These are phyloP conservation scores for Wallacemonas collosoma DNA, from an alignment of 208 protist species.

Conservation along the genomic window DNA sequence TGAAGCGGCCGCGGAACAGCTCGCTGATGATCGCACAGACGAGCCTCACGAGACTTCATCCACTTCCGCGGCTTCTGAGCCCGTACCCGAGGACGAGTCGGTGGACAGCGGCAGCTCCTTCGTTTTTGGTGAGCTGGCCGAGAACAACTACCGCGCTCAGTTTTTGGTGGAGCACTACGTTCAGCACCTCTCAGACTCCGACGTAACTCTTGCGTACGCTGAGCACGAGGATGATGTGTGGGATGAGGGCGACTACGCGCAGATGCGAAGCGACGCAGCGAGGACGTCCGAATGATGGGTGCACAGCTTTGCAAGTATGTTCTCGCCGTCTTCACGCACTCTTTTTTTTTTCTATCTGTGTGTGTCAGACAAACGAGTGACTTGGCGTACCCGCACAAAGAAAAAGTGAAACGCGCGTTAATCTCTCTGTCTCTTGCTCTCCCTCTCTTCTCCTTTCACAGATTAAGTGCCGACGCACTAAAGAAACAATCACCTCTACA, in stretches of 20 bases:
- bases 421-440: not conserved
- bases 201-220: constrained; percentile 70
- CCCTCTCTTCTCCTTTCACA: constrained; percentile 15
- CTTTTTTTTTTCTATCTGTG: constrained; percentile 16
- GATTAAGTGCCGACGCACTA: not conserved
- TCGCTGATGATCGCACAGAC: constrained; percentile 15
- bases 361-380: no score
- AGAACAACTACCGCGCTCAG: constrained; percentile 41
- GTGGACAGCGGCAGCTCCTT: not conserved
- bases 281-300: no score
- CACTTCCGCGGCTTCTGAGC: not conserved
- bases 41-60: not conserved
- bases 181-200: constrained; percentile 45
- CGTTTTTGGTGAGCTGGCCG: constrained; percentile 21
- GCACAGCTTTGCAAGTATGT: no score
- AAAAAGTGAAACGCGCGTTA: no score
- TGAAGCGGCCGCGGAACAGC: not conserved
- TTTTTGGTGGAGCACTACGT: constrained; percentile 78
- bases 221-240: constrained; percentile 85
- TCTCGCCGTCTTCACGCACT: no score
- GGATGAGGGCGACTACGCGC: constrained; percentile 79
- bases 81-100: constrained; percentile 2
- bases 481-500: no score
- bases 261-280: constrained; percentile 21
- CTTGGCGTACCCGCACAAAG: no score